These are phyloP conservation scores for Myochromella boudieri DNA, from an alignment of 768 basidiomycete species.

Conservation along the genomic window DNA sequence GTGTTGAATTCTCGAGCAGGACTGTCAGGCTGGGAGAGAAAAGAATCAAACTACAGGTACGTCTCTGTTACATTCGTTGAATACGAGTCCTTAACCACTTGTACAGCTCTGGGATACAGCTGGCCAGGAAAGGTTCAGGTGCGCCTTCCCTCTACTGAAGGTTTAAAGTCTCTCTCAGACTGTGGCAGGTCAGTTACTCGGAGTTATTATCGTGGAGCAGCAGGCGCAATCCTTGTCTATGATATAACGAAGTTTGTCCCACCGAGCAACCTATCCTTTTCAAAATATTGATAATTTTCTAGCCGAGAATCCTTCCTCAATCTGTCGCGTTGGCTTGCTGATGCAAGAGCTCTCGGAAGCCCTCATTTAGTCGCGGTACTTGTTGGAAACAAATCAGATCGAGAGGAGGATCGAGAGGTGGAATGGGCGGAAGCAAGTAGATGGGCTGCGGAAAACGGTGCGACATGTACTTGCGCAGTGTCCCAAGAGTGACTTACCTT, in stretches of 20 bases:
- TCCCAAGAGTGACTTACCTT: slow-evolving; percentile 11
- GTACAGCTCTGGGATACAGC: slow-evolving; percentile 95
- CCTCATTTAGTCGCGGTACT: slow-evolving; percentile 87
- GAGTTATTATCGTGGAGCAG: slow-evolving; percentile 94
- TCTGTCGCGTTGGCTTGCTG: slow-evolving; percentile 86
- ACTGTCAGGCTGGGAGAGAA: slow-evolving; percentile 93
- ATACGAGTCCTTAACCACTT: slow-evolving; percentile 5
- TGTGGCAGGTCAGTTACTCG: slow-evolving; percentile 78
- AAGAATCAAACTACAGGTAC: slow-evolving; percentile 91
- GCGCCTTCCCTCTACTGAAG: slow-evolving; percentile 9
- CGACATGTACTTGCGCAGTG: slow-evolving; percentile 20
- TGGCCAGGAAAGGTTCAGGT: slow-evolving; percentile 95
- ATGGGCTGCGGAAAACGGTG: slow-evolving; percentile 97
- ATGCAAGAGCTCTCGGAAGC: slow-evolving; percentile 90
- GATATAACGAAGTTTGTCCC: slow-evolving; percentile 80
- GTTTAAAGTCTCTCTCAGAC: slow-evolving; percentile 8
- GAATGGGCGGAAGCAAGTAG: slow-evolving; percentile 93
- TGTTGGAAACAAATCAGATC: slow-evolving; percentile 95
- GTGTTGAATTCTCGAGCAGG: slow-evolving; percentile 95
- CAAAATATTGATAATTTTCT: slow-evolving; percentile 17
- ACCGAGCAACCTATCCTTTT: not conserved
- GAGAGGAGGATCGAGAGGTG: slow-evolving; percentile 93
- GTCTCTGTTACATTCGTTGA: slow-evolving; percentile 17
- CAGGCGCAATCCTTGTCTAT: slow-evolving; percentile 89
- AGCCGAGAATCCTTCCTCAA: slow-evolving; percentile 89